Conservation (phyloP, 2,329 filamentous ascomycete genomes). For the Fusarium heterosporum region DNA sequence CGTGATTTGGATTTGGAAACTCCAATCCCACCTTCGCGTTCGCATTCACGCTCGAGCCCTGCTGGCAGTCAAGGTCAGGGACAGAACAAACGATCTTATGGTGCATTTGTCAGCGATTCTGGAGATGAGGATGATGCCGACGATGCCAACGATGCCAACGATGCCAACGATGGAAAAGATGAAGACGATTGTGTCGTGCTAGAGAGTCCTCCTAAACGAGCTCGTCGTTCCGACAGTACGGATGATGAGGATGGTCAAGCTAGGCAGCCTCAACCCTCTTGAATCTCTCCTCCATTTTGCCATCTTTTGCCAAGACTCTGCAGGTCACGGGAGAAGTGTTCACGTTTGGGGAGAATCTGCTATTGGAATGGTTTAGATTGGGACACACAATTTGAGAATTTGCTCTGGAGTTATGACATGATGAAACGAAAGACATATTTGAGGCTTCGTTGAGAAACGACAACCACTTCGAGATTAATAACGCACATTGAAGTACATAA, state of each 20-base stretch:
- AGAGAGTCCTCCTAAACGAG: constrained; percentile 4
- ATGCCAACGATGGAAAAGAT: background rate
- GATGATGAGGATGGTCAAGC: background rate
- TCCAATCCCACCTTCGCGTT: background rate
- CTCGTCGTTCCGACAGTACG: background rate
- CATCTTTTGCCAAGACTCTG: background rate
- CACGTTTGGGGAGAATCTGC: constrained; percentile 10
- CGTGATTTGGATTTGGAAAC: background rate
- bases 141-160: background rate
- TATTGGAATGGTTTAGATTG: background rate
- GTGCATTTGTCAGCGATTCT: background rate
- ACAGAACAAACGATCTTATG: constrained; percentile 5
- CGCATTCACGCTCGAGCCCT: background rate
- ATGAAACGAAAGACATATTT: background rate
- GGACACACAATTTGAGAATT: background rate
- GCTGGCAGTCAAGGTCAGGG: background rate
- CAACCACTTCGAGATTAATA: constrained; percentile 3
- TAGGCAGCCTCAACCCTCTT: background rate
- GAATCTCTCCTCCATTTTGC: background rate
- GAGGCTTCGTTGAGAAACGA: background rate
- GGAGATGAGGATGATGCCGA: background rate
- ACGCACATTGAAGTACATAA: background rate
- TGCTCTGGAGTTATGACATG: background rate
- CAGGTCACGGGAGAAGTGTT: background rate
- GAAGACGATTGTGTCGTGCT: background rate